phyloP scores from a whole-genome alignment of 352 stramenopile species.

The Phytophthora nicotianae region DNA sequence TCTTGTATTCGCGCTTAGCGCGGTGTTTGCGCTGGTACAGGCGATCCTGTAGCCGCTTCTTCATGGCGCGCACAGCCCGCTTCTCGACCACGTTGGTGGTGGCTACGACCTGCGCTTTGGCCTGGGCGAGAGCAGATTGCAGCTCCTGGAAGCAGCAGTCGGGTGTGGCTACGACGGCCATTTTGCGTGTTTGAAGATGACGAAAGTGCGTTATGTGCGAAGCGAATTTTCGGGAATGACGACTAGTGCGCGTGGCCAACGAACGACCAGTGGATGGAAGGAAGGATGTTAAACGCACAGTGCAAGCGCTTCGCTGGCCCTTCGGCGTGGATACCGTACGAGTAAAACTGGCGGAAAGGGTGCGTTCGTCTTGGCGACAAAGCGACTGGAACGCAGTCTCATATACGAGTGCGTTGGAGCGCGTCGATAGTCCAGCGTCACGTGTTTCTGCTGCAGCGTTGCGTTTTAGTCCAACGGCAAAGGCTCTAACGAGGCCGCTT shows the following conservation, averaged over 20 bases:
- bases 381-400: background rate
- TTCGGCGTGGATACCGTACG: background rate
- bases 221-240: background rate
- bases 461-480: background rate
- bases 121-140: slow-evolving; percentile 13
- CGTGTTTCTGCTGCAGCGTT: background rate
- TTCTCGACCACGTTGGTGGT: slow-evolving; percentile 25
- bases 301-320: background rate
- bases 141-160: slow-evolving; percentile 21
- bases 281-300: background rate
- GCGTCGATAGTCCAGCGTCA: slow-evolving; percentile 3
- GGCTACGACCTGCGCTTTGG: slow-evolving; percentile 19
- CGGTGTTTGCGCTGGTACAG: slow-evolving; percentile 47
- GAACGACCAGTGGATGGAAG: background rate
- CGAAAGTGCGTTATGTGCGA: background rate
- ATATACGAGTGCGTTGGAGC: background rate
- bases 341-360: background rate
- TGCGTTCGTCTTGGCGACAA: background rate
- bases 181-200: background rate
- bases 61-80: slow-evolving; percentile 14
- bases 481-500: background rate
- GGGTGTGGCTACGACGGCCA: background rate
- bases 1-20: slow-evolving; percentile 37
- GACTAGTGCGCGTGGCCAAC: background rate
- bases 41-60: slow-evolving; percentile 40